Conservation (phyloP, 164 flowering plant genomes). For the Berberis vulgaris region DNA sequence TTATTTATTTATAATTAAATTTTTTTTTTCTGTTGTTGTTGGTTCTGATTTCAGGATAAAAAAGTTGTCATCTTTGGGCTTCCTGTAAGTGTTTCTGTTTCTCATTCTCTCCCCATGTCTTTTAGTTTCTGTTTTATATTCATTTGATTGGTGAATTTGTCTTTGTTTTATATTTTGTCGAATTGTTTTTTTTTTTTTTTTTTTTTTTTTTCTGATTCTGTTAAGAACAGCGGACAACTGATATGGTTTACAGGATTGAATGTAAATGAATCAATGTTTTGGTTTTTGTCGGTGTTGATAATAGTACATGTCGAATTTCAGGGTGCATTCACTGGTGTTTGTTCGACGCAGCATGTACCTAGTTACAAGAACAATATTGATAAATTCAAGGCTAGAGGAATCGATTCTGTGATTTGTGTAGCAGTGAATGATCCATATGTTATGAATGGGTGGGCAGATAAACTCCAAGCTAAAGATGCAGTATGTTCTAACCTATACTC, state of each 20-base stretch:
- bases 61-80: constrained; percentile 97
- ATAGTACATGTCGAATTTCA: constrained; percentile 6
- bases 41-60: constrained; percentile 52
- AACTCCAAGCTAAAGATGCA: constrained; percentile 68
- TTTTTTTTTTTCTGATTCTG: too few relatives aligned
- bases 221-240: too few relatives aligned
- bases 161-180: neutral
- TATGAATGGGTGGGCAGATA: constrained; percentile 93
- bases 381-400: constrained; percentile 83
- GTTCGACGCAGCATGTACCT: constrained; percentile 87
- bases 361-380: constrained; percentile 81
- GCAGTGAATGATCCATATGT: constrained; percentile 91
- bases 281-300: too few relatives aligned
- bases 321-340: constrained; percentile 97
- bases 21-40: constrained; percentile 2
- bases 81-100: constrained; percentile 54
- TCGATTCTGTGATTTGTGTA: constrained; percentile 88
- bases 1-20: neutral
- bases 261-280: too few relatives aligned
- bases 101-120: neutral
- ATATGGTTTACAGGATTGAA: too few relatives aligned
- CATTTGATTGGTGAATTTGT: neutral
- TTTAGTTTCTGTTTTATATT: neutral
- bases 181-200: too few relatives aligned
- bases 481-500: constrained; percentile 33